Conservation (phyloP, 768 basidiomycete species). For the Collybiopsis luxurians region DNA sequence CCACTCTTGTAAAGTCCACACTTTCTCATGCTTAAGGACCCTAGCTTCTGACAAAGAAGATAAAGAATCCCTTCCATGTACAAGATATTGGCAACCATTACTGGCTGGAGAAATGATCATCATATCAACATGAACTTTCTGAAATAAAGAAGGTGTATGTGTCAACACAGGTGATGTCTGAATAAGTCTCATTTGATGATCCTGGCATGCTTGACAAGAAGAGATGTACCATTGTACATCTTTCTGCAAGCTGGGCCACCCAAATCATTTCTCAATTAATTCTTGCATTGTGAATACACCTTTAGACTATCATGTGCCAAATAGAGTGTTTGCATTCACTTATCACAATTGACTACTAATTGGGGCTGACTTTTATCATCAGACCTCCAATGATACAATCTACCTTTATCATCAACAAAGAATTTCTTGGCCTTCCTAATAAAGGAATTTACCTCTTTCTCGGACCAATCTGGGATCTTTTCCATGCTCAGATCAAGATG, state of each 20-base stretch:
- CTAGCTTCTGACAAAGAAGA: no score
- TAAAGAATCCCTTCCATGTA: no score
- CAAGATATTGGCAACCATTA: constrained; percentile 14
- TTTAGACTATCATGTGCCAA: constrained; percentile 19
- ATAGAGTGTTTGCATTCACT: constrained; percentile 18
- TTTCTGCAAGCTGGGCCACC: constrained; percentile 25
- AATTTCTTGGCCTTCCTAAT: not conserved
- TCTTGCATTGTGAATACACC: constrained; percentile 16
- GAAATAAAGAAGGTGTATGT: constrained; percentile 19
- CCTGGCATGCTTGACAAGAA: constrained; percentile 23
- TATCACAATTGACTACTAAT: not conserved
- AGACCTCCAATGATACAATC: constrained; percentile 4
- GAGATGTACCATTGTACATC: constrained; percentile 24
- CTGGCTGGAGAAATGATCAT: constrained; percentile 18
- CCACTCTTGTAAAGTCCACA: constrained; percentile 21
- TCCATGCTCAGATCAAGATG: constrained; percentile 27
- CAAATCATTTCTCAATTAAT: constrained; percentile 19
- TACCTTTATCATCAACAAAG: not conserved
- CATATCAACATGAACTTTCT: constrained; percentile 21
- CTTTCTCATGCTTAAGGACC: no score
- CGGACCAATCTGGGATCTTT: constrained; percentile 20
- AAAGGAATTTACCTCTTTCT: not conserved
- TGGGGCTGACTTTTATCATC: constrained; percentile 16
- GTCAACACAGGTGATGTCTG: constrained; percentile 15
- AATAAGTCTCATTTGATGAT: constrained; percentile 14